A percentile compares a stretch with the other conserved stretches of the same genome.
Evolutionary conservation across 768 basidiomycete genomes (phyloP).

Genomic region (Lentinula sp.): DNA sequence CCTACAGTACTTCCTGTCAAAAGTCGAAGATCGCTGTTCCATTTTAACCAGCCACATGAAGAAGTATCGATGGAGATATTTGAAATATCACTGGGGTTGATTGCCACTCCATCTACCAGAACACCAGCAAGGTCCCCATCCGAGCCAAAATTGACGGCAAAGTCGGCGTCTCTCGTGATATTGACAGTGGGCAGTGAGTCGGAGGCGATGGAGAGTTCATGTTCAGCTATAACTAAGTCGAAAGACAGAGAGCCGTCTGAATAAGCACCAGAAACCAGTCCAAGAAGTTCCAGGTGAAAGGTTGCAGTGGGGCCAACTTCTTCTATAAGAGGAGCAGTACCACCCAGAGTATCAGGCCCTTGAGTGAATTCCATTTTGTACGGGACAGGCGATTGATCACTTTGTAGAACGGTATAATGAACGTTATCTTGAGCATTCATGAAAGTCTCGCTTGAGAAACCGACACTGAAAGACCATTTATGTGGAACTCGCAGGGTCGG

Average conservation of each 20-base stretch:
- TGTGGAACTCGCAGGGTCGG: conserved; percentile 71
- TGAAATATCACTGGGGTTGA: conserved; percentile 55
- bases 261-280: conserved; percentile 70
- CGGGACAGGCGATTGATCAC: conserved; percentile 68
- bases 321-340: conserved; percentile 56
- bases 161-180: conserved; percentile 49
- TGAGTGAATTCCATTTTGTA: conserved; percentile 71
- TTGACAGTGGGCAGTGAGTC: conserved; percentile 60
- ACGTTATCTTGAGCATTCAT: conserved; percentile 32
- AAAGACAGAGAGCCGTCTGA: conserved; percentile 56
- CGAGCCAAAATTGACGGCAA: conserved; percentile 47
- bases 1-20: conserved; percentile 62
- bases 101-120: conserved; percentile 51
- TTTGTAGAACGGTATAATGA: conserved; percentile 58
- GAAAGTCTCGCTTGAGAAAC: conserved; percentile 66
- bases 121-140: conserved; percentile 58
- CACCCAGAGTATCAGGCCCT: conserved; percentile 66
- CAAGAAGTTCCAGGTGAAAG: conserved; percentile 54
- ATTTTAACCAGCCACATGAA: conserved; percentile 53
- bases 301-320: conserved; percentile 29
- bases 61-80: conserved; percentile 55
- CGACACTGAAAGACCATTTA: conserved; percentile 87
- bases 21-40: conserved; percentile 47
- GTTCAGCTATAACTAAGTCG: conserved; percentile 56
- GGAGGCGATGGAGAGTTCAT: conserved; percentile 53